phyloP scores from a whole-genome alignment of 352 stramenopile genomes.

The Globisporangium iwayamae region DNA sequence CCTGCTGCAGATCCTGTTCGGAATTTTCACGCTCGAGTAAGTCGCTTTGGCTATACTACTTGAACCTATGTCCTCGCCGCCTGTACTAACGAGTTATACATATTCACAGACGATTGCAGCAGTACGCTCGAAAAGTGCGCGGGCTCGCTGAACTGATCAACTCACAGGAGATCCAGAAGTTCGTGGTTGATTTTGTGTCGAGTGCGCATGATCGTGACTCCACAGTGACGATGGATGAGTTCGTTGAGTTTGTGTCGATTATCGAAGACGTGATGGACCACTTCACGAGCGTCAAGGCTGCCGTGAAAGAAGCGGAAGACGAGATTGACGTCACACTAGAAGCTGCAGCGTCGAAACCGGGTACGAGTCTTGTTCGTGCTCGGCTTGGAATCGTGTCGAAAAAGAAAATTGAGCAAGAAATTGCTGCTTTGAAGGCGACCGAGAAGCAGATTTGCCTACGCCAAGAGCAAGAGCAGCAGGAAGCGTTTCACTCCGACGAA shows the following conservation, averaged over 20 bases:
- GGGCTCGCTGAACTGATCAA: constrained; percentile 43
- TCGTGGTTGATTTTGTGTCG: constrained; percentile 56
- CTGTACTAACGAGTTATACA: neutral
- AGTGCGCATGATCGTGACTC: constrained; percentile 19
- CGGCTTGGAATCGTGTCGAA: constrained; percentile 49
- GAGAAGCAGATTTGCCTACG: constrained; percentile 30
- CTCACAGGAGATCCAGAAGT: constrained; percentile 46
- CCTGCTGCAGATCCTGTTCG: constrained; percentile 54
- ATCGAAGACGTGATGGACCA: constrained; percentile 58
- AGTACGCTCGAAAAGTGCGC: constrained; percentile 35
- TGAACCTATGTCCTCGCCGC: neutral
- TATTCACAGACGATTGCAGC: constrained; percentile 30
- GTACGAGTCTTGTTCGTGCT: constrained; percentile 31
- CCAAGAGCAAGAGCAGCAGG: constrained; percentile 17
- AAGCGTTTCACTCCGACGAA: constrained; percentile 18
- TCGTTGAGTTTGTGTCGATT: constrained; percentile 49
- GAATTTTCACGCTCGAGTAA: constrained; percentile 55
- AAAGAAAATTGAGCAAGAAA: constrained; percentile 54
- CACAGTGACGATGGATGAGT: constrained; percentile 32
- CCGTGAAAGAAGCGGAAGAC: constrained; percentile 54
- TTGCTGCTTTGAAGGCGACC: constrained; percentile 36
- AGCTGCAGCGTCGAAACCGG: constrained; percentile 12
- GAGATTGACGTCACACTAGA: constrained; percentile 46
- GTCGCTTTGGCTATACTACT: constrained; percentile 10
- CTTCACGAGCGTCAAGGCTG: constrained; percentile 34